Conservation (phyloP, 2,329 filamentous ascomycete genomes). For the Amauroascus niger region DNA sequence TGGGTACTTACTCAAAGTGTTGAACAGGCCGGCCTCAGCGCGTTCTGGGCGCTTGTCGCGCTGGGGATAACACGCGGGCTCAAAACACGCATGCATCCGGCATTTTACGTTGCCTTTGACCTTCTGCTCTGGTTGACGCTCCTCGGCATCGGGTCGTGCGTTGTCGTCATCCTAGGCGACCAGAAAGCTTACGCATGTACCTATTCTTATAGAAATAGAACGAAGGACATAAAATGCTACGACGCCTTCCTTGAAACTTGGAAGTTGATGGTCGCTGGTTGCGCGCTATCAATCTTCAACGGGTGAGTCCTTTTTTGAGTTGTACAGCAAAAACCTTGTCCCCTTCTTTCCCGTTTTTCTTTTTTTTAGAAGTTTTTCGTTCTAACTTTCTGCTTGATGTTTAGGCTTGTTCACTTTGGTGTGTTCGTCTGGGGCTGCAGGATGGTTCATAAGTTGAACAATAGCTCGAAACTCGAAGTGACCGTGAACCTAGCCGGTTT, state of each 20-base stretch:
- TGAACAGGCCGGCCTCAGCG: conserved; percentile 2
- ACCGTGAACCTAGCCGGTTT: conserved; percentile 4
- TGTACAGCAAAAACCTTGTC: no score
- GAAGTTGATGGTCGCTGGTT: neutral
- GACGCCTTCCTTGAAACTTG: neutral
- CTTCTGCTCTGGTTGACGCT: conserved; percentile 7
- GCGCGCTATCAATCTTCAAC: neutral
- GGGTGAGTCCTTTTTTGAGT: neutral
- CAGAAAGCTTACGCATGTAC: neutral
- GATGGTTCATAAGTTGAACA: conserved; percentile 7
- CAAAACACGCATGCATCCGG: conserved; percentile 4
- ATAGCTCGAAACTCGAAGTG: neutral
- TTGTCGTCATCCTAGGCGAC: neutral
- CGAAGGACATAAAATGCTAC: neutral
- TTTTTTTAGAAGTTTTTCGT: neutral
- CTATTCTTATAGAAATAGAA: neutral
- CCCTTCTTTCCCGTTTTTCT: neutral
- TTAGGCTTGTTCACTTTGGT: conserved; percentile 7
- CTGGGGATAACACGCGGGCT: neutral
- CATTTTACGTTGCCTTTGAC: conserved; percentile 12
- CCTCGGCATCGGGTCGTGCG: neutral
- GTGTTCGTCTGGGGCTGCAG: conserved; percentile 12
- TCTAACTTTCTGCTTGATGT: neutral
- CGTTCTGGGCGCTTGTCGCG: conserved; percentile 3
- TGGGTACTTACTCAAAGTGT: neutral